Evolutionary conservation across 2,329 filamentous ascomycete genomes (phyloP).

Genomic region (Cercospora canescens): DNA sequence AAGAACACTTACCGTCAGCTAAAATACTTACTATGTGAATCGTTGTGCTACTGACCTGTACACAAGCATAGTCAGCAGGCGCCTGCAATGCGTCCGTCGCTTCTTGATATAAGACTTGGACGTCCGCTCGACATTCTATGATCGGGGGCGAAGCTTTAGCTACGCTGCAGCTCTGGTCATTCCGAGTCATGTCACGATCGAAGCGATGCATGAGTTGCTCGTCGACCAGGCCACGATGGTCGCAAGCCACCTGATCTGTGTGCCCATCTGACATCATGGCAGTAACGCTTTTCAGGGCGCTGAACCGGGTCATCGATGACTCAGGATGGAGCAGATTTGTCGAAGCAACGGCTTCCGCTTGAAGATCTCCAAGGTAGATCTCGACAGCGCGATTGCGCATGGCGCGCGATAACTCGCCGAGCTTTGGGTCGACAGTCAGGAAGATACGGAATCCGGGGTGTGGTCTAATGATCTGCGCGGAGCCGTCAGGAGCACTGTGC

Average conservation of each 20-base stretch:
- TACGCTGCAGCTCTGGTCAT: background rate
- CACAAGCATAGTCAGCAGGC: slow-evolving; percentile 42
- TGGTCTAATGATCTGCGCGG: slow-evolving; percentile 75
- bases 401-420: slow-evolving; percentile 90
- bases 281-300: slow-evolving; percentile 10
- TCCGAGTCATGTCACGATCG: background rate
- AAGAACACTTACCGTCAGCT: slow-evolving; percentile 38
- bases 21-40: slow-evolving; percentile 32
- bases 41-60: slow-evolving; percentile 37
- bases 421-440: slow-evolving; percentile 85
- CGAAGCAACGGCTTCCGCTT: slow-evolving; percentile 1
- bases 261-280: background rate
- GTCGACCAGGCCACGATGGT: slow-evolving; percentile 29
- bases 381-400: slow-evolving; percentile 97
- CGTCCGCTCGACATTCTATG: background rate
- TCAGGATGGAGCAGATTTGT: slow-evolving; percentile 27
- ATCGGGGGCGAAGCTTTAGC: background rate
- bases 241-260: slow-evolving; percentile 8
- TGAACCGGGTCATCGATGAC: slow-evolving; percentile 33
- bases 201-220: slow-evolving; percentile 21
- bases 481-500: slow-evolving; percentile 79
- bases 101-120: slow-evolving; percentile 37
- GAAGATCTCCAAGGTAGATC: slow-evolving; percentile 62
- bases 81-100: slow-evolving; percentile 33
- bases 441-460: slow-evolving; percentile 90